These are phyloP conservation scores for Pichiaceae sp. DNA, from an alignment of 1,139 yeast genomes.

Conservation along the genomic window DNA sequence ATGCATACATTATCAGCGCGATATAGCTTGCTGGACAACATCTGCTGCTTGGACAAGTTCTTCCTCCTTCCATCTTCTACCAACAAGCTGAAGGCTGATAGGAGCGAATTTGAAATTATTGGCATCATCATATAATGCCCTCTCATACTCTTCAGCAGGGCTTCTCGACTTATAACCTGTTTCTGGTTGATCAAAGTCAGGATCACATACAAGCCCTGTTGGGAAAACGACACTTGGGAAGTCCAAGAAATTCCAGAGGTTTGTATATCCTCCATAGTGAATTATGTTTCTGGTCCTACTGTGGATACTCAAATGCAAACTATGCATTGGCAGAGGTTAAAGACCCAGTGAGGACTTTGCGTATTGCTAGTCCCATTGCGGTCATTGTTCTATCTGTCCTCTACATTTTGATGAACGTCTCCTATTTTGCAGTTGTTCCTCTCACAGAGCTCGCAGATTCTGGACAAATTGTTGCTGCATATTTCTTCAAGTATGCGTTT, in stretches of 20 bases:
- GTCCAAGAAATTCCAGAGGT: conserved; percentile 52
- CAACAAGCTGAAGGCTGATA: conserved; percentile 36
- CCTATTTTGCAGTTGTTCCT: conserved; percentile 30
- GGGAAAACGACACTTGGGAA: conserved; percentile 49
- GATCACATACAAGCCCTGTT: conserved; percentile 9
- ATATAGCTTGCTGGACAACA: conserved; percentile 4
- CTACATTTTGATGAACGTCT: conserved; percentile 30
- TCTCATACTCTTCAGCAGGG: conserved; percentile 31
- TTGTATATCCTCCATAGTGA: conserved; percentile 53
- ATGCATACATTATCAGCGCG: too few relatives aligned
- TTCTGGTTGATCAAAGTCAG: conserved; percentile 8
- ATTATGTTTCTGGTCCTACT: conserved; percentile 37
- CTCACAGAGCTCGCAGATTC: conserved; percentile 25
- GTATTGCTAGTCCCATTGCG: conserved; percentile 28
- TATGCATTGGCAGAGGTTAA: conserved; percentile 33
- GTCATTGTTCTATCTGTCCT: conserved; percentile 27
- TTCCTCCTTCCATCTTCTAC: conserved; percentile 38
- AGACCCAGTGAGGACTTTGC: conserved; percentile 22
- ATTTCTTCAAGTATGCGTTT: conserved; percentile 29
- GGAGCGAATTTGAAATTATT: conserved; percentile 36
- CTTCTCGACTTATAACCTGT: conserved; percentile 22
- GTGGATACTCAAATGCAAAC: conserved; percentile 32
- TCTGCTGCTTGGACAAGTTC: conserved; percentile 26
- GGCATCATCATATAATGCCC: conserved; percentile 22
- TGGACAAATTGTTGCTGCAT: conserved; percentile 27